Evolutionary conservation across 140 eudicot species (phyloP).

Genomic region (Oenanthe javanica): DNA sequence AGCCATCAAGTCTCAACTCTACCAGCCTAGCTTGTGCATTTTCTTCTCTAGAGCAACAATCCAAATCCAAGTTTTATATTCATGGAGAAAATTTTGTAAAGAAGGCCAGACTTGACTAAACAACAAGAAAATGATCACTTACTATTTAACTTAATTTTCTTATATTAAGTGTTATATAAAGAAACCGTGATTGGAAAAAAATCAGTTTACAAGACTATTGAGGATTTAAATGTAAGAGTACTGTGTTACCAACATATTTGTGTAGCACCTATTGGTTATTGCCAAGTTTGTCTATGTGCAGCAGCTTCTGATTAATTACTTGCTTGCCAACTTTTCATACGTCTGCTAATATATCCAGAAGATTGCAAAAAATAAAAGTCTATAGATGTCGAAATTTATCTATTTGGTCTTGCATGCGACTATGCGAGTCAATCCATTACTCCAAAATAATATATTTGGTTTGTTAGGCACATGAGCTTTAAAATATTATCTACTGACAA

Average conservation of each 20-base stretch:
- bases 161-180: background rate
- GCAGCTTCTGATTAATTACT: background rate
- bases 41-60: constrained; percentile 8
- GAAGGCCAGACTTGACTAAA: constrained; percentile 30
- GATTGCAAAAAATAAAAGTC: background rate
- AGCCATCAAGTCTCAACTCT: constrained; percentile 1
- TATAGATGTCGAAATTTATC: background rate
- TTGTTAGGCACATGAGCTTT: background rate
- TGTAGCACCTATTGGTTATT: background rate
- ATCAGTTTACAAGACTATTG: background rate
- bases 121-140: background rate
- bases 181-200: background rate
- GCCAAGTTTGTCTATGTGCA: background rate
- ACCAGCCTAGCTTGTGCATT: constrained; percentile 1
- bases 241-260: background rate
- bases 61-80: constrained; percentile 5
- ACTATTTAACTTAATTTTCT: background rate
- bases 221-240: background rate
- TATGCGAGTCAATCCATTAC: background rate
- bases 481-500: no score
- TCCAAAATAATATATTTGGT: background rate
- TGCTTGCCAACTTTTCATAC: background rate
- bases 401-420: background rate
- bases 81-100: background rate
- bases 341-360: background rate